Evolutionary conservation across 176 grass and related monocot genomes (phyloP).

Genomic region (Musa beccarii): DNA sequence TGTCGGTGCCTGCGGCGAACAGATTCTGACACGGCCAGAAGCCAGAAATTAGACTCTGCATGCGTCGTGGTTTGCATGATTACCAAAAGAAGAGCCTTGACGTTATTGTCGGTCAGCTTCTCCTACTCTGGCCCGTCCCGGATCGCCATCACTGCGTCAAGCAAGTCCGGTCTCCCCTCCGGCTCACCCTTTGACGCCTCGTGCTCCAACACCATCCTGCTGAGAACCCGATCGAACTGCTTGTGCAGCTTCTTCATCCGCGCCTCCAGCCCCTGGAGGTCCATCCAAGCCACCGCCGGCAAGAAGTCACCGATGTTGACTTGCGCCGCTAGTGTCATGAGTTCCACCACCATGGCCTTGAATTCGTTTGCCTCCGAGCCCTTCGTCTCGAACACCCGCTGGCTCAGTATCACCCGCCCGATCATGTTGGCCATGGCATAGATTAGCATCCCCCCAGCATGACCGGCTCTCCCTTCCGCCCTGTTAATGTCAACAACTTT

Average conservation of each 20-base stretch:
- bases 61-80: neutral
- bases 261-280: slow-evolving; percentile 23
- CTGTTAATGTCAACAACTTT: too few relatives aligned
- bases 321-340: slow-evolving; percentile 29
- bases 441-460: neutral
- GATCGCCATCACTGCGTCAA: slow-evolving; percentile 10
- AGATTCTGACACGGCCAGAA: slow-evolving; percentile 12
- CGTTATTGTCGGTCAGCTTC: slow-evolving; percentile 21
- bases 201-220: slow-evolving; percentile 20
- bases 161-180: slow-evolving; percentile 16
- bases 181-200: neutral
- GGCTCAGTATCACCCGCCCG: slow-evolving; percentile 4
- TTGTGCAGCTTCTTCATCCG: slow-evolving; percentile 10
- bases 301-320: slow-evolving; percentile 28
- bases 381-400: slow-evolving; percentile 13
- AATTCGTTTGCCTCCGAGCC: slow-evolving; percentile 22
- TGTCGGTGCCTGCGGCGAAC: slow-evolving; percentile 29
- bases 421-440: slow-evolving; percentile 11
- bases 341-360: slow-evolving; percentile 39
- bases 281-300: slow-evolving; percentile 32
- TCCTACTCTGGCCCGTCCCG: neutral
- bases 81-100: slow-evolving; percentile 33
- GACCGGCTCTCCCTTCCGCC: neutral
- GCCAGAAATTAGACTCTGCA: too few relatives aligned
- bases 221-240: slow-evolving; percentile 20